phyloP scores from a whole-genome alignment of 768 basidiomycete species.

The Hortiboletus campestris region DNA sequence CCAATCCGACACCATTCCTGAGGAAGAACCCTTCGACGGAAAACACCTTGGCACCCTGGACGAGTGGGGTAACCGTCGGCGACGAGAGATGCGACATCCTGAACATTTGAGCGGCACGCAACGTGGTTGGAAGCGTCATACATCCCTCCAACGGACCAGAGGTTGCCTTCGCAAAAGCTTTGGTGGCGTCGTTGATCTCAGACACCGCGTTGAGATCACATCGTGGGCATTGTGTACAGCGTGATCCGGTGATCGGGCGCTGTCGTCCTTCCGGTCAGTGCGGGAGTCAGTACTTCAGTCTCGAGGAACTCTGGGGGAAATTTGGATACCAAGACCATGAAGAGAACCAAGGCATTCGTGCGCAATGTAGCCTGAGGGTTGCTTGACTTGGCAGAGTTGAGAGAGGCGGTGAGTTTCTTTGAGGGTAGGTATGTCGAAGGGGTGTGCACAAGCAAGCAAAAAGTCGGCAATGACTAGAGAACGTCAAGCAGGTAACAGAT shows the following conservation, averaged over 20 bases:
- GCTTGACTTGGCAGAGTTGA: conserved; percentile 73
- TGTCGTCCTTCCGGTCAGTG: conserved; percentile 80
- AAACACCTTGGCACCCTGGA: conserved; percentile 79
- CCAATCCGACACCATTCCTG: conserved; percentile 75
- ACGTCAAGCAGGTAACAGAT: neutral
- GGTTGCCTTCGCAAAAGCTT: too few species aligned
- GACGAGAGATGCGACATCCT: conserved; percentile 75
- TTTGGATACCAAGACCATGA: conserved; percentile 44
- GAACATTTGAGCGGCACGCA: conserved; percentile 91
- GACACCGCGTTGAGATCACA: conserved; percentile 45
- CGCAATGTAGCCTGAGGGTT: conserved; percentile 66
- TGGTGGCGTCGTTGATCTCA: too few species aligned
- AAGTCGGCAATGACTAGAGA: conserved; percentile 55
- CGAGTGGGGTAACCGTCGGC: conserved; percentile 66
- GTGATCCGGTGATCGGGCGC: conserved; percentile 84
- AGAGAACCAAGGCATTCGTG: conserved; percentile 52
- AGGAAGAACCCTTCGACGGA: conserved; percentile 98
- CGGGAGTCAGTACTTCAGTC: conserved; percentile 66
- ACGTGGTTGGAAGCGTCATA: too few species aligned
- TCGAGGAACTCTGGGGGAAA: conserved; percentile 39
- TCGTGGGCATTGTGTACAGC: conserved; percentile 74
- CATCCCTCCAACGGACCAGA: too few species aligned
- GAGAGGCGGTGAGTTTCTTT: conserved; percentile 51
- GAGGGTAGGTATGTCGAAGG: conserved; percentile 48
- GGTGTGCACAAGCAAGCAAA: conserved; percentile 50